Base-by-base conservation (phyloP, 164 flowering plant genomes). In the Dillenia turbinata region DNA sequence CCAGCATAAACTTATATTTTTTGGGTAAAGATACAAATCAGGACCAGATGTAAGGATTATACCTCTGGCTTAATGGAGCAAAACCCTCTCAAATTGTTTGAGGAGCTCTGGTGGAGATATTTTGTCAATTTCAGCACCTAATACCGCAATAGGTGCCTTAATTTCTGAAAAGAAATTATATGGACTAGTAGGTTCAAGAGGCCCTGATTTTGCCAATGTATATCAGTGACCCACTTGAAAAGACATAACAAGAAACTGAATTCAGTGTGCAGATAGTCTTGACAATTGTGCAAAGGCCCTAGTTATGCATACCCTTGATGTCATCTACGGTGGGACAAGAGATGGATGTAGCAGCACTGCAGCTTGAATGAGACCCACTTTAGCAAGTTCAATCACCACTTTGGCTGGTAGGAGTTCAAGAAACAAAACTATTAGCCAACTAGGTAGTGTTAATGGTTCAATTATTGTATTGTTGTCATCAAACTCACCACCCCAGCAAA, bases 401-500 rank as follows among this genome's bases (percentile, higher is more conserved):
- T 69, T 73, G 40, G 73, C 84, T 81, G 70, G 22, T 14, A 54
- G 17, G 8, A 61, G 60, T 43, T 59, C 40, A 60, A 56, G 33
- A 67, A 14, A 24, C 17, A 46, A 26, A 26, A 26, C 33, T 26
- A 26, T 26, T 26, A 26, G 33, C 33, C 33, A 26, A 26, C 33
- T 26, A 3, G 5, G 33, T 26, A 1, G 33, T 26, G 33, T 26
- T 26, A 26, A 26, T 5, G 5, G 33, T 26, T 26, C 33, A 26
- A 3, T 26, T 5, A 26, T 26, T 26, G 33, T 26, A 26, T 26
- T 26, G 33, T 26, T 26, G 33, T 26, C 33, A 47, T 26, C 33
- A 4, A 57, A 7, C 70, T 70, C 61, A 78, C 82, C 84, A n/a
- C 84, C 84, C 77, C 78, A 80, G 66, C 81, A 78, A 65, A 78